Conservation (phyloP, 306 rosid genomes). For the Comarum palustre region DNA sequence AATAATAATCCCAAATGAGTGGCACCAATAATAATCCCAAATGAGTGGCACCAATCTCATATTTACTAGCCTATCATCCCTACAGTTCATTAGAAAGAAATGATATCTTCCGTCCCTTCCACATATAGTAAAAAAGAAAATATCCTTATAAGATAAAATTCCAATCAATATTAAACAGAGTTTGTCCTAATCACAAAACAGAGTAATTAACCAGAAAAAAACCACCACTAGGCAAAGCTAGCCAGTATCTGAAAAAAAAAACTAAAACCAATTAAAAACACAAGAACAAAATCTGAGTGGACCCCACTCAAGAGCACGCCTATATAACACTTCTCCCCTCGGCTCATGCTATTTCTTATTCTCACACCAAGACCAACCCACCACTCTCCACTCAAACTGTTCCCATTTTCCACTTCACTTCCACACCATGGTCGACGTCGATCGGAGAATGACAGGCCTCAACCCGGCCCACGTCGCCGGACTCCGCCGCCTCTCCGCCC, state of each 20-base stretch:
- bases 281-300: slow-evolving; percentile 28
- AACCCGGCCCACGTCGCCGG: slow-evolving; percentile 96
- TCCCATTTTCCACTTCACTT: slow-evolving; percentile 20
- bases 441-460: slow-evolving; percentile 90
- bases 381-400: background rate
- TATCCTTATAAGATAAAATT: too few relatives aligned
- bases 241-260: background rate
- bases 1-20: too few relatives aligned
- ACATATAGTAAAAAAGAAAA: too few relatives aligned
- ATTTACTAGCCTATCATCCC: background rate
- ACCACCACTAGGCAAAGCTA: background rate
- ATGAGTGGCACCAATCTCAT: too few relatives aligned
- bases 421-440: slow-evolving; percentile 89
- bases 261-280: background rate
- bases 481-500: slow-evolving; percentile 82
- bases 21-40: too few relatives aligned
- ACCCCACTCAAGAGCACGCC: slow-evolving; percentile 31
- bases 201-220: slow-evolving; percentile 17
- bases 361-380: slow-evolving; percentile 10
- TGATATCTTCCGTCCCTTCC: too few relatives aligned
- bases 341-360: slow-evolving; percentile 12
- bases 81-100: too few relatives aligned
- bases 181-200: slow-evolving; percentile 6
- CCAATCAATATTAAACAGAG: background rate
- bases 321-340: slow-evolving; percentile 38